These are phyloP conservation scores for Penicillium sp. DNA, from an alignment of 2,329 filamentous ascomycete genomes.

Conservation along the genomic window DNA sequence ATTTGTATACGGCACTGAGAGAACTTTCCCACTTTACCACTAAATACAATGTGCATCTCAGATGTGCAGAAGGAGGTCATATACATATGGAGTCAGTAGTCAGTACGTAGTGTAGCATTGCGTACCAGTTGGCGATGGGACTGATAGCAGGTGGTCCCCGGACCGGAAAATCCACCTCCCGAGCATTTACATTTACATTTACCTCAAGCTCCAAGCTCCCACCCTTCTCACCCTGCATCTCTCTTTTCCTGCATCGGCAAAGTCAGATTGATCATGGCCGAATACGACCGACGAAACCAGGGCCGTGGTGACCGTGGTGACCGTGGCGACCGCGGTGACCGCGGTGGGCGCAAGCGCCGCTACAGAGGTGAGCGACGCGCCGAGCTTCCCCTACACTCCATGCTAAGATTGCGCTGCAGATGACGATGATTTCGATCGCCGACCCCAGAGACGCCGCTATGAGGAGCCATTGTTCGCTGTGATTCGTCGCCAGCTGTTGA, in stretches of 20 bases:
- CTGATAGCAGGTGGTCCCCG: background rate
- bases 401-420: constrained; percentile 52
- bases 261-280: constrained; percentile 44
- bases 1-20: no score
- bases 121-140: background rate
- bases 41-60: no score
- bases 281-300: constrained; percentile 58
- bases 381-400: constrained; percentile 8
- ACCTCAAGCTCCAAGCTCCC: constrained; percentile 18
- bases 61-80: no score
- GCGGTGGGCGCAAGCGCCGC: constrained; percentile 68
- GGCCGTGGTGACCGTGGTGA: constrained; percentile 38
- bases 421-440: constrained; percentile 74
- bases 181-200: constrained; percentile 12
- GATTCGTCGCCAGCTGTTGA: constrained; percentile 75
- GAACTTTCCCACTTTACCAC: no score
- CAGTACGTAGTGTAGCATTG: no score
- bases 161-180: constrained; percentile 22
- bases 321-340: constrained; percentile 45
- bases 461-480: constrained; percentile 72
- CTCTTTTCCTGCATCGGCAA: constrained; percentile 5
- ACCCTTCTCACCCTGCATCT: background rate
- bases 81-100: no score
- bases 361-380: constrained; percentile 65
- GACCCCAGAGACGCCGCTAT: constrained; percentile 71